Base-by-base conservation (phyloP, 371 early-diverging fungal genomes). In the Thermomucor indicae-seudaticae region DNA sequence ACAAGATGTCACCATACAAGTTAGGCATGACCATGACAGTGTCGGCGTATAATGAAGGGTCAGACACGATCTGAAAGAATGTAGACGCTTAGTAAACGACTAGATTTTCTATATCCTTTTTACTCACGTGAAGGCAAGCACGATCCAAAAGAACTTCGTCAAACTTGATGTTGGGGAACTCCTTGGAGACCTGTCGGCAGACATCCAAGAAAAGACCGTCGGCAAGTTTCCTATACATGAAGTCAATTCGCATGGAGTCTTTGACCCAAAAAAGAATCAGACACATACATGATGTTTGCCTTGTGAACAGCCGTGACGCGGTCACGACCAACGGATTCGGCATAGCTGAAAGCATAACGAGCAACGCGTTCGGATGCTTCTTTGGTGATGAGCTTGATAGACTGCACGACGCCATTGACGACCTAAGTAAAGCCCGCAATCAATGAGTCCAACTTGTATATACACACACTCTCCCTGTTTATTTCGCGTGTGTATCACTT, bases 11-110 rank as follows among this genome's bases (percentile, higher is more conserved):
- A 65, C 98, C 98, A 58, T 98, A 97, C 70, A 98, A 81, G 85
- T 98, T 98, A 53, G 98, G 97, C 97, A 98, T 96, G 57, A 96
- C 98, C 96, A 98, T 92, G 67, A 98, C 98, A 37, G 92, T 91
- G 57, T 91, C 84, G 31, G 83, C 82, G 68, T 85, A 98, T 57
- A 85, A 72, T 40, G 84, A 75, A n/a, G 97, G 98, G 72, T 94
- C 91, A 77, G 92, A 84, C 50, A 94, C 95, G 51, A 98, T 93
- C 85, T 95, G 79, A 22, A 45, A 19, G 12, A 35, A 28, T 20
- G 32, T 11, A 11, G 6, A n/a, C 16, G 20, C 11, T 41, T 28
- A 22, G 24, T 16, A 1, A 14, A 19, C 23, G 29, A n/a, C 10
- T 12, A 2, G 3, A 32, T 14, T 32, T 30, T 5, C 25, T 5